Evolutionary conservation across 1,284 basidiomycete genomes (phyloP).

Genomic region (Boletus austroedulis): DNA sequence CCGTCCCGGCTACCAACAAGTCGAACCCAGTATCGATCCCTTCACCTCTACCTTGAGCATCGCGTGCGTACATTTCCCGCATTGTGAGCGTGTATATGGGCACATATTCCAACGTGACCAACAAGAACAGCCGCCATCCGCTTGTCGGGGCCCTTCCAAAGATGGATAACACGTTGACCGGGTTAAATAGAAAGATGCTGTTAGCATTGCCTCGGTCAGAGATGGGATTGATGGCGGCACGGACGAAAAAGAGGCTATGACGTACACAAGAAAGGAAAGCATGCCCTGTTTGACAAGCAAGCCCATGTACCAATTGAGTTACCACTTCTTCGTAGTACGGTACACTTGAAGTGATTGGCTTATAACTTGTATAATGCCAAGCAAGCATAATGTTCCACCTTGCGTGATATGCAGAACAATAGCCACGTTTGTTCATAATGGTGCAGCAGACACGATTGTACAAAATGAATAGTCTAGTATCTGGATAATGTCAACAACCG

Average conservation of each 20-base stretch:
- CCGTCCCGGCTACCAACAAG: background rate
- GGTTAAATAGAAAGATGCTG: background rate
- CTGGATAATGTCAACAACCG: background rate
- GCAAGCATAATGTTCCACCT: background rate
- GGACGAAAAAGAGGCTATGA: background rate
- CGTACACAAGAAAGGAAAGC: slow-evolving; percentile 10
- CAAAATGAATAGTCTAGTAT: background rate
- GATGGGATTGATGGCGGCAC: background rate
- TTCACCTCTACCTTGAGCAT: background rate
- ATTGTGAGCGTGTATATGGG: slow-evolving; percentile 5
- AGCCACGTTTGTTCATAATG: background rate
- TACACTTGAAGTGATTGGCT: background rate
- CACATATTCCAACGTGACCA: background rate
- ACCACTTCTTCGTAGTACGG: background rate
- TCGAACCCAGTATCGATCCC: slow-evolving; percentile 5
- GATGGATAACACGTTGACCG: background rate
- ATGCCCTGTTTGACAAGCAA: slow-evolving; percentile 6
- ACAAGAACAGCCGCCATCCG: background rate
- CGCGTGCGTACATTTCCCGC: slow-evolving; percentile 1
- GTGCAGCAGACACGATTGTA: background rate
- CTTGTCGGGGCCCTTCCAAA: background rate
- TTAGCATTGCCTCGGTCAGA: background rate
- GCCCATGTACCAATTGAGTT: slow-evolving; percentile 1
- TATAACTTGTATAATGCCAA: background rate
- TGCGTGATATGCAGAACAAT: background rate